A percentile compares a stretch with the other conserved stretches of the same genome.
Conservation (phyloP, 2,329 filamentous ascomycete genomes). For the Aspergillus amoenus region DNA sequence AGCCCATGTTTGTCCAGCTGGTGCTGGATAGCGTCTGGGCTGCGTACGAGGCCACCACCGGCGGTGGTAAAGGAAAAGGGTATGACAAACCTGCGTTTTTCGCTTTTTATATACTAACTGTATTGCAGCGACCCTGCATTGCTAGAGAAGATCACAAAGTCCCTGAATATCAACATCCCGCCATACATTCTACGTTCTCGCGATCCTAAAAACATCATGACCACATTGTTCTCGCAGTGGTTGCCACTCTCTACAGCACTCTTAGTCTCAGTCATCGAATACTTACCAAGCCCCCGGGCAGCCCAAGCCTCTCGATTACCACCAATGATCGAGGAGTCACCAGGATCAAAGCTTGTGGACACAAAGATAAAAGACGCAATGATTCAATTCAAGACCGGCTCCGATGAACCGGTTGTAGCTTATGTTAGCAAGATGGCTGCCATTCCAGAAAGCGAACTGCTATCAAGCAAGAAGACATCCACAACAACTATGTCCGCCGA, state of each 20-base stretch:
- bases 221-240: constrained; percentile 84
- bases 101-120: constrained; percentile 31
- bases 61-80: constrained; percentile 79
- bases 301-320: constrained; percentile 82
- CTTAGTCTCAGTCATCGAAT: constrained; percentile 90
- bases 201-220: constrained; percentile 80
- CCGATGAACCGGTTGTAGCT: constrained; percentile 77
- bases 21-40: constrained; percentile 97
- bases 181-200: constrained; percentile 80
- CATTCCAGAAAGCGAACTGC: constrained; percentile 86
- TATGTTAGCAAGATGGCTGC: constrained; percentile 99
- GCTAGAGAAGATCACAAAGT: constrained; percentile 93
- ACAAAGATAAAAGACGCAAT: constrained; percentile 73
- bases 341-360: constrained; percentile 71
- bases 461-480: constrained; percentile 73
- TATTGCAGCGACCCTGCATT: constrained; percentile 66
- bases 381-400: constrained; percentile 70
- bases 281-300: constrained; percentile 76
- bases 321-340: constrained; percentile 74
- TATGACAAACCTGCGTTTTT: constrained; percentile 38
- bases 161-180: constrained; percentile 77
- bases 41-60: constrained; percentile 85
- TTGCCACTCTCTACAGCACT: constrained; percentile 88
- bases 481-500: constrained; percentile 75
- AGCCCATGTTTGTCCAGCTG: constrained; percentile 96